Evolutionary conservation across 106 monocot genomes (phyloP), one percentile per base, ranked within the genome.

Genomic region (Dioscorea alata): DNA sequence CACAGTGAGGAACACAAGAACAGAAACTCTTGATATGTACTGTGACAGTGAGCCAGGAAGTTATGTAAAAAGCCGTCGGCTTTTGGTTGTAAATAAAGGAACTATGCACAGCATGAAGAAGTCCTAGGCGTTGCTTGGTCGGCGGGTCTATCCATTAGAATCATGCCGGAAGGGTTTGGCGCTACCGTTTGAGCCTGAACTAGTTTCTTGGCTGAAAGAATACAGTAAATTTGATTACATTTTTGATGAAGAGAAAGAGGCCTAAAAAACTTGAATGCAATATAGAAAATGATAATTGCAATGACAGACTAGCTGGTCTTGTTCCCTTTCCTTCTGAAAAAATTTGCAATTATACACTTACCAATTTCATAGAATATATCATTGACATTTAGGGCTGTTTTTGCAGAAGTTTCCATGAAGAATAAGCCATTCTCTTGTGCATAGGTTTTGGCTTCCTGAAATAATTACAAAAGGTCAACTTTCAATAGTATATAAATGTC

Each of bases 351-450:
- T 54, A 13, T 17, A 13, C n/a, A 61, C 63, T 49, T 61, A 88
- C 88, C 88, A 48, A 85, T 82, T 77, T 82, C 81, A 35, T 81
- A 72, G 64, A 88, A 88, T 19, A 88, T 76, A 0, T 88, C 84
- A 65, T 82, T 88, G 22, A 88, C 82, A 71, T 88, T 88, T 22
- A 62, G 63, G 25, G 84, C 84, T 4, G 82, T 73, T 57, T 88
- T 88, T 4, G 88, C 88, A 52, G 88, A 88, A 32, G 88, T 88
- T 76, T 88, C 88, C 73, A 82, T 81, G 81, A 82, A 88, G 67
- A 88, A 71, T 25, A 88, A 79, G 22, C 74, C 70, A 50, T 88
- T 88, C 66, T 82, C 88, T 70, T 82, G 64, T 2, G 88, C 84
- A 82, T 88, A 84, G n/a, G 77, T 75, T 79, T 82, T 64, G 20